These are phyloP conservation scores for Cydonia oblonga DNA, from an alignment of 331 rosid species.

Conservation along the genomic window DNA sequence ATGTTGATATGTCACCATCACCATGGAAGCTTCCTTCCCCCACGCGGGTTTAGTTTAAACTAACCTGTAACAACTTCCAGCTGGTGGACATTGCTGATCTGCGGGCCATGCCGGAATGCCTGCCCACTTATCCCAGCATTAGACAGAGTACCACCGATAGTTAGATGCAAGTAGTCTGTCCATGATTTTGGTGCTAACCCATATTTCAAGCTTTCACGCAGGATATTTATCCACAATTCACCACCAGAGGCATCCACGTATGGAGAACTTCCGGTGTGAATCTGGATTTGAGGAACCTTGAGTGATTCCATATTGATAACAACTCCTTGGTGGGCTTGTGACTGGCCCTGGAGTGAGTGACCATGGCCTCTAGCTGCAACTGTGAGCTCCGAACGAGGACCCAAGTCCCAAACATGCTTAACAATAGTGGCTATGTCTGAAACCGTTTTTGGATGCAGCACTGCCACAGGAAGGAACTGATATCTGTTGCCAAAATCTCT, in stretches of 20 bases:
- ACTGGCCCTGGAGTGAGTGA: constrained; percentile 88
- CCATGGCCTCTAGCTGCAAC: constrained; percentile 96
- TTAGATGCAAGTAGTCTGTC: constrained; percentile 90
- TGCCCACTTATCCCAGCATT: constrained; percentile 96
- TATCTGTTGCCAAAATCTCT: constrained; percentile 79
- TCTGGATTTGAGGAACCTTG: constrained; percentile 34
- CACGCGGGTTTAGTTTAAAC: constrained; percentile 16
- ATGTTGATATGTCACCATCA: not conserved
- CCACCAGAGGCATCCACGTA: constrained; percentile 88
- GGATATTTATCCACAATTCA: constrained; percentile 76
- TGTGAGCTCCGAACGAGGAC: constrained; percentile 57
- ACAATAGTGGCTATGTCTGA: constrained; percentile 63
- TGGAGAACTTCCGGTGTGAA: constrained; percentile 38
- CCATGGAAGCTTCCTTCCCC: not conserved
- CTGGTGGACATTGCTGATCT: constrained; percentile 87
- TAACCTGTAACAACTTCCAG: constrained; percentile 96
- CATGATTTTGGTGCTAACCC: constrained; percentile 92
- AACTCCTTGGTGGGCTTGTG: constrained; percentile 77
- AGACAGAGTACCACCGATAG: constrained; percentile 92
- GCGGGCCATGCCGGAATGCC: constrained; percentile 93
- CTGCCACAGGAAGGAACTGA: constrained; percentile 53
- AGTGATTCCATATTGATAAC: constrained; percentile 84
- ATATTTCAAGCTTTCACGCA: constrained; percentile 68
- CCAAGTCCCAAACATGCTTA: constrained; percentile 65
- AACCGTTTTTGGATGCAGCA: constrained; percentile 69